These are phyloP conservation scores for Deuterostichococcus epilithicus DNA, from an alignment of 139 green algal species.

Conservation along the genomic window DNA sequence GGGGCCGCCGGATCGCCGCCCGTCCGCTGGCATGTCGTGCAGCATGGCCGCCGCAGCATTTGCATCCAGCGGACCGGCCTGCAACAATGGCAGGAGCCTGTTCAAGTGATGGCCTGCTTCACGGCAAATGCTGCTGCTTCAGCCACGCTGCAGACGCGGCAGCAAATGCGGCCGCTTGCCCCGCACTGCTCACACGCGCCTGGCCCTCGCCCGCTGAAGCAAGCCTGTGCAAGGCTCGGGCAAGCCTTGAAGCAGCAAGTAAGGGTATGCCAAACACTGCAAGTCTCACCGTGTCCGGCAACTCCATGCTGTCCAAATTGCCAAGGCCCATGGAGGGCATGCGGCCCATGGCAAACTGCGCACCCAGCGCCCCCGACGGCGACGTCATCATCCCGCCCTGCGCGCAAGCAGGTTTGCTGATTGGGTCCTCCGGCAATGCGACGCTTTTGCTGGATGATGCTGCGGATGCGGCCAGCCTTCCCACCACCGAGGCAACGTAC, in stretches of 20 bases:
- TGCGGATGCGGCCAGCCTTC: neutral
- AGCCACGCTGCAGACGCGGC: neutral
- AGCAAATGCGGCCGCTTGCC: too few relatives aligned
- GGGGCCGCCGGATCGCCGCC: neutral
- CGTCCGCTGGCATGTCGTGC: conserved; percentile 27
- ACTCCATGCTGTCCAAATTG: conserved; percentile 49
- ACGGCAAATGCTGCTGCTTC: neutral
- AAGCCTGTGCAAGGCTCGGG: too few relatives aligned
- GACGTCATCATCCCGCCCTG: neutral
- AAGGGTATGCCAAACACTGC: too few relatives aligned
- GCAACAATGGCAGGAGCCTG: neutral
- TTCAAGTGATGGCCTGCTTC: neutral
- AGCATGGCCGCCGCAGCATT: conserved; percentile 12
- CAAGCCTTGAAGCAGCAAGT: too few relatives aligned
- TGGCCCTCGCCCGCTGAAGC: too few relatives aligned
- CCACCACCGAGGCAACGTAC: neutral
- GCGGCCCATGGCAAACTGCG: conserved; percentile 11
- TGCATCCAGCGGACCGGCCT: neutral
- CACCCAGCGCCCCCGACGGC: neutral
- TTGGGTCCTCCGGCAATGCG: neutral
- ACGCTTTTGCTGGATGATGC: conserved; percentile 6
- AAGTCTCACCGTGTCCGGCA: conserved; percentile 16
- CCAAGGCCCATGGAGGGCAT: conserved; percentile 31
- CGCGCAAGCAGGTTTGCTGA: conserved; percentile 2
- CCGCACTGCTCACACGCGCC: too few relatives aligned